These are phyloP conservation scores for Lolium rigidum DNA, from an alignment of 176 grass and related monocot genomes.

Conservation along the genomic window DNA sequence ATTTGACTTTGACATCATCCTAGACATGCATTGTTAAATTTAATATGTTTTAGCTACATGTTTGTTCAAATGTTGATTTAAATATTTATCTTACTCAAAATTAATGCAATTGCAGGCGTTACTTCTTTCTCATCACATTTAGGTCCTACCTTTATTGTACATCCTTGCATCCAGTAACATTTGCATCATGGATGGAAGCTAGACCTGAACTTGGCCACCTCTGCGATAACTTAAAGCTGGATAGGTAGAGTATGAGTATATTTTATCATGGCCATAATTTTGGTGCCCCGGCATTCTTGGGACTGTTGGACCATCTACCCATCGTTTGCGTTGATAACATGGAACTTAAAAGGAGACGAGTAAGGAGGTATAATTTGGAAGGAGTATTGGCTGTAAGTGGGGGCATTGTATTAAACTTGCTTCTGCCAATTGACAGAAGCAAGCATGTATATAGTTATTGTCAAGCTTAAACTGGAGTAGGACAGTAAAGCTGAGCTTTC, in stretches of 20 bases:
- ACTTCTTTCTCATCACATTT: slow-evolving; percentile 94
- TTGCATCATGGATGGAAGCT: slow-evolving; percentile 88
- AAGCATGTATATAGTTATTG: slow-evolving; percentile 52
- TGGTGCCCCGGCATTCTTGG: not conserved
- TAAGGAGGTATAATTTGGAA: not conserved
- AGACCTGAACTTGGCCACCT: slow-evolving; percentile 96
- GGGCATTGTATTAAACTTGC: slow-evolving; percentile 38
- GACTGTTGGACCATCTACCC: slow-evolving; percentile 14
- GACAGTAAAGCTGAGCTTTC: slow-evolving; percentile 27
- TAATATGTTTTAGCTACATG: slow-evolving; percentile 21
- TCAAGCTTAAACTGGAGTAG: slow-evolving; percentile 38
- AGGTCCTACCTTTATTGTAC: slow-evolving; percentile 85
- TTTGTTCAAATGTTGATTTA: not conserved
- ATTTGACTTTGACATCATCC: slow-evolving; percentile 9
- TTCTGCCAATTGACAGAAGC: slow-evolving; percentile 35
- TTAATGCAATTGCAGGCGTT: slow-evolving; percentile 65
- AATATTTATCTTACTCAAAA: slow-evolving; percentile 1
- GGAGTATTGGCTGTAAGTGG: slow-evolving; percentile 25
- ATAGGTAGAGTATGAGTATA: slow-evolving; percentile 56
- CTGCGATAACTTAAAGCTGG: slow-evolving; percentile 89
- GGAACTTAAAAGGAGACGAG: slow-evolving; percentile 2
- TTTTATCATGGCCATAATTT: slow-evolving; percentile 25
- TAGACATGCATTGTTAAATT: not conserved
- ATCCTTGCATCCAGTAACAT: slow-evolving; percentile 57
- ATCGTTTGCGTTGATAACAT: not conserved